phyloP scores from a whole-genome alignment of 2,329 filamentous ascomycete genomes.

The Fusarium devonianum region DNA sequence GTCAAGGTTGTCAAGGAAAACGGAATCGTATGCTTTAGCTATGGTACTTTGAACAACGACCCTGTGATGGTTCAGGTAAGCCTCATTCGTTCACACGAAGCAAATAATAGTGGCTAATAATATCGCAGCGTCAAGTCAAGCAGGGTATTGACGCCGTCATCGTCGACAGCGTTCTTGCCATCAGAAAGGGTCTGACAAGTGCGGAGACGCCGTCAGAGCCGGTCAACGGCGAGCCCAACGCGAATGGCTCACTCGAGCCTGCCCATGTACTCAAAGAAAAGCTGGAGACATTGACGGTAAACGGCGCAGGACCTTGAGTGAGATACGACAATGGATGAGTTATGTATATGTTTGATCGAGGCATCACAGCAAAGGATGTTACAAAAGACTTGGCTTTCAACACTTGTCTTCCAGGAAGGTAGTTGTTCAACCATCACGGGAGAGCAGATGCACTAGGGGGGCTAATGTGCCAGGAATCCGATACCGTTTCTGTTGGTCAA shows the following conservation, averaged over 20 bases:
- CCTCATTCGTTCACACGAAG: constrained; percentile 6
- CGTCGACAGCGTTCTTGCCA: constrained; percentile 91
- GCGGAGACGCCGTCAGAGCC: constrained; percentile 34
- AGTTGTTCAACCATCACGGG: constrained; percentile 16
- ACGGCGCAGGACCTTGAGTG: constrained; percentile 26
- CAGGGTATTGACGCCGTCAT: constrained; percentile 98
- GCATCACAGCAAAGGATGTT: constrained; percentile 9
- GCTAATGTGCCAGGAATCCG: too few relatives aligned
- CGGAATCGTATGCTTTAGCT: constrained; percentile 92
- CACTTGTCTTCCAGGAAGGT: constrained; percentile 1
- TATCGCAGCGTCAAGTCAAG: constrained; percentile 78
- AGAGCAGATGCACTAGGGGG: too few relatives aligned
- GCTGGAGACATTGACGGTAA: constrained; percentile 34
- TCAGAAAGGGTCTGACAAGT: constrained; percentile 83
- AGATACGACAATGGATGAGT: constrained; percentile 9
- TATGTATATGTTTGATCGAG: neutral
- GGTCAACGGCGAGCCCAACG: constrained; percentile 16
- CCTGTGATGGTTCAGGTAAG: constrained; percentile 83
- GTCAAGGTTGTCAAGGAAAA: constrained; percentile 94
- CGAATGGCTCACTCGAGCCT: constrained; percentile 28
- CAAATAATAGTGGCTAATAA: constrained; percentile 14
- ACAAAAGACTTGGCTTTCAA: constrained; percentile 13
- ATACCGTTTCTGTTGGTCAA: too few relatives aligned
- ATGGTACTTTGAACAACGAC: constrained; percentile 91
- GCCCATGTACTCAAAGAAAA: constrained; percentile 27